Evolutionary conservation across 441 rosid species (phyloP), one percentile per base, ranked within the genome.

Genomic region (Euphorbia celastroides): DNA sequence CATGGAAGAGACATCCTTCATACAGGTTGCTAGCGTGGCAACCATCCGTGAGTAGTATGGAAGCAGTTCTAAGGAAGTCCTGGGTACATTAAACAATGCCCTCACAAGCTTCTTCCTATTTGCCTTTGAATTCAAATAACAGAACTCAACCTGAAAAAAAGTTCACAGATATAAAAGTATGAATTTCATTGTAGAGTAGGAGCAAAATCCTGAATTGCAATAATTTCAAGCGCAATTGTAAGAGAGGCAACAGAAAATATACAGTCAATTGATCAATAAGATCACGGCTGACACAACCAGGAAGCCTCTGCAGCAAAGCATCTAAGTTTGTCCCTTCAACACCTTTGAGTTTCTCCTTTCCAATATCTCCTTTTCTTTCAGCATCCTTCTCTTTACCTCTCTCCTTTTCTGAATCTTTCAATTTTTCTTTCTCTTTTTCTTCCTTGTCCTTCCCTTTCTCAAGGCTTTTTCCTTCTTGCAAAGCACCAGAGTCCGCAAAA

Each of bases 21-120:
- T 88, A 76, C 97, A 94, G 41, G 95, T 88, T 74, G 97, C 86
- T 61, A 94, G 77, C 48, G 98, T 92, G 42, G 97, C 94, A 74
- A 90, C 93, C 99, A 94, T 84, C 68, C 98, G 91, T 6, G 99
- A 92, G 76, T 94, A 94, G 77, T 92, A 90, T 56, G 95, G 88
- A 65, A 95, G 84, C 83, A 95, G 82, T 83, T 95, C 98, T 71
- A 95, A 79, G 74, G 98, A 95, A 50, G 98, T 92, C 72, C 99
- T 86, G 28, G 98, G 98, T 74, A 95, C 99, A 82, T 81, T 90
- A 77, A 92, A 92, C 81, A 90, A 75, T 65, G 98, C 92, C 81
- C 89, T 92, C 63, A 85, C 99, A 69, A 95, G 96, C 82, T 86
- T 92, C 82, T 92, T 95, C 72, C 98, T 79, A 74, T 84, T 92